Conservation (phyloP, 164 flowering plant species). For the Kingdonia uniflora region DNA sequence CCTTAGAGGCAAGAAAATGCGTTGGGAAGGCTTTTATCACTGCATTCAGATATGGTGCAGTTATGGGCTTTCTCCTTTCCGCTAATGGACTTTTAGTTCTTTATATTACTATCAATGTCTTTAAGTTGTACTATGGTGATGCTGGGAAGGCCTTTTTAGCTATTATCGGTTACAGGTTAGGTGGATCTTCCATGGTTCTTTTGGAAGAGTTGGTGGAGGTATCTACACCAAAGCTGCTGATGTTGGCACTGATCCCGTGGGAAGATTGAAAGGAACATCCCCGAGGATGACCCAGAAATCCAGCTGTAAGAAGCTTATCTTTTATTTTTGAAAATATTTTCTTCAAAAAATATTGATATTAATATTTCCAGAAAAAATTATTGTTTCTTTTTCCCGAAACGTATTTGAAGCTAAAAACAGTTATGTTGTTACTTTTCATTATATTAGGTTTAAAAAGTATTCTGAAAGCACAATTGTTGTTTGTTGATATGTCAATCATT, state of each 20-base stretch:
- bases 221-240: conserved; percentile 87
- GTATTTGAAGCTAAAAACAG: no score
- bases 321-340: no score
- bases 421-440: no score
- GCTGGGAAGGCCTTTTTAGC: conserved; percentile 83
- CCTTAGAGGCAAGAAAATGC: conserved; percentile 75
- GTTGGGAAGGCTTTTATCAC: conserved; percentile 78
- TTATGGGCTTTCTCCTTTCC: conserved; percentile 85
- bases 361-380: no score
- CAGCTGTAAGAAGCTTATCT: conserved; percentile 42
- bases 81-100: conserved; percentile 78
- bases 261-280: conserved; percentile 78
- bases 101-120: conserved; percentile 53
- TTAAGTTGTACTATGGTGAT: conserved; percentile 71
- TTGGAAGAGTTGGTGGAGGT: conserved; percentile 84
- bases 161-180: conserved; percentile 81
- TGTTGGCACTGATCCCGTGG: conserved; percentile 96
- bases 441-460: no score
- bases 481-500: no score
- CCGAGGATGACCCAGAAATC: conserved; percentile 88
- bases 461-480: no score
- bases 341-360: no score
- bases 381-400: no score
- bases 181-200: conserved; percentile 87
- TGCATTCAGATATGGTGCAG: conserved; percentile 83